Percentiles rank a stretch among this genome's conserved stretches.
Evolutionary conservation across 2,329 filamentous ascomycete genomes (phyloP).

Genomic region (Tolypocladium capitatum): DNA sequence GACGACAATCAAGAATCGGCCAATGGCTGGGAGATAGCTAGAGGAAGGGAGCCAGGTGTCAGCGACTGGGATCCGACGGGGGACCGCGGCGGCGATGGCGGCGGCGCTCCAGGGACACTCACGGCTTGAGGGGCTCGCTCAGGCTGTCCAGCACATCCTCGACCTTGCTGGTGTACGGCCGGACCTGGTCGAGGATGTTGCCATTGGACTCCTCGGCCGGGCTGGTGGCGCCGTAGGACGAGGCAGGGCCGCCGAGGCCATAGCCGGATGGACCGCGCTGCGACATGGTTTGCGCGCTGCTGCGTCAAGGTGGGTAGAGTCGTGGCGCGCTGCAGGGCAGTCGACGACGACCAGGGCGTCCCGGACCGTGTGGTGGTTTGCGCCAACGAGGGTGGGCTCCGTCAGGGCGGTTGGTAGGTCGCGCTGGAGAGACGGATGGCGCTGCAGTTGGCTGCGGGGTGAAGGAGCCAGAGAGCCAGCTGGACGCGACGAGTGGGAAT

Average conservation of each 20-base stretch:
- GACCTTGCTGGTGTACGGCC: slow-evolving; percentile 95
- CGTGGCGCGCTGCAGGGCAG: background rate
- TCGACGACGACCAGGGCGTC: background rate
- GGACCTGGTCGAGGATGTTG: slow-evolving; percentile 62
- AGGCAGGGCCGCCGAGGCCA: slow-evolving; percentile 60
- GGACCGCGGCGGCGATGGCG: background rate
- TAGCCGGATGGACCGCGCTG: slow-evolving; percentile 62
- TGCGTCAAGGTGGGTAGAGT: background rate
- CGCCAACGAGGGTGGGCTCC: background rate
- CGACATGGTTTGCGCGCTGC: slow-evolving; percentile 17
- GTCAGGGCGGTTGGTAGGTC: background rate
- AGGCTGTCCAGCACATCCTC: slow-evolving; percentile 82
- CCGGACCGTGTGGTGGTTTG: background rate
- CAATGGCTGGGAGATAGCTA: slow-evolving; percentile 88
- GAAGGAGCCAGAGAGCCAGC: background rate
- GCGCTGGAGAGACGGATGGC: background rate
- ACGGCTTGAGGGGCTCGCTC: slow-evolving; percentile 92
- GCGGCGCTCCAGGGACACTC: slow-evolving; percentile 12
- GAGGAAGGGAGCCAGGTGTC: slow-evolving; percentile 7
- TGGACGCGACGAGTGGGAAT: background rate
- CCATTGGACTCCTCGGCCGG: slow-evolving; percentile 42
- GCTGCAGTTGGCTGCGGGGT: background rate
- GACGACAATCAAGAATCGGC: slow-evolving; percentile 93
- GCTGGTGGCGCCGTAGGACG: slow-evolving; percentile 52
- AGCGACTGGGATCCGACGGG: slow-evolving; percentile 2